These are phyloP conservation scores for Corylus avellana DNA, from an alignment of 306 rosid genomes.

Conservation along the genomic window DNA sequence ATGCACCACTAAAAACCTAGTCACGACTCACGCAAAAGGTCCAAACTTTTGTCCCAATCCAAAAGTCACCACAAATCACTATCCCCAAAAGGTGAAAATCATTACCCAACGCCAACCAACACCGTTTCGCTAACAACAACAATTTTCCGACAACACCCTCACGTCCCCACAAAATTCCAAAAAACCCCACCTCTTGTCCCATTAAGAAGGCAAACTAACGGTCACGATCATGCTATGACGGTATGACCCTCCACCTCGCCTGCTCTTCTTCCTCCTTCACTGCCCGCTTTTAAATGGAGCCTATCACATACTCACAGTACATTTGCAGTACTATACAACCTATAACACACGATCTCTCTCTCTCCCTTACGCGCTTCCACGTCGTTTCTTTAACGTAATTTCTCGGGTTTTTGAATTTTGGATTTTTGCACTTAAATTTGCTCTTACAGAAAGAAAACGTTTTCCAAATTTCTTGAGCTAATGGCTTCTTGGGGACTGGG, in stretches of 20 bases:
- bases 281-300: background rate
- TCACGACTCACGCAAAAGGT: background rate
- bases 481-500: background rate
- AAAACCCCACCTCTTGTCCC: background rate
- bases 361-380: background rate
- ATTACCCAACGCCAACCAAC: background rate
- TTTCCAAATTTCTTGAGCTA: background rate
- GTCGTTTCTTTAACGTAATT: background rate
- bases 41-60: background rate
- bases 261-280: background rate
- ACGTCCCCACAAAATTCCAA: background rate
- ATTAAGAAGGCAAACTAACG: background rate
- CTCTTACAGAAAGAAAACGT: background rate
- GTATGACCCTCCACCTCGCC: background rate
- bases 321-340: background rate
- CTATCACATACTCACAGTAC: background rate
- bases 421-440: background rate
- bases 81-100: background rate
- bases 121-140: background rate
- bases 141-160: background rate
- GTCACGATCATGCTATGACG: conserved; percentile 1
- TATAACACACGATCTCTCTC: conserved; percentile 7
- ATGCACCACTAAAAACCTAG: no score
- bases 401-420: conserved; percentile 4
- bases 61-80: background rate